Evolutionary conservation across 768 basidiomycete genomes (phyloP), one percentile per base, ranked within the genome.

Genomic region (Tubosaeta sp.): DNA sequence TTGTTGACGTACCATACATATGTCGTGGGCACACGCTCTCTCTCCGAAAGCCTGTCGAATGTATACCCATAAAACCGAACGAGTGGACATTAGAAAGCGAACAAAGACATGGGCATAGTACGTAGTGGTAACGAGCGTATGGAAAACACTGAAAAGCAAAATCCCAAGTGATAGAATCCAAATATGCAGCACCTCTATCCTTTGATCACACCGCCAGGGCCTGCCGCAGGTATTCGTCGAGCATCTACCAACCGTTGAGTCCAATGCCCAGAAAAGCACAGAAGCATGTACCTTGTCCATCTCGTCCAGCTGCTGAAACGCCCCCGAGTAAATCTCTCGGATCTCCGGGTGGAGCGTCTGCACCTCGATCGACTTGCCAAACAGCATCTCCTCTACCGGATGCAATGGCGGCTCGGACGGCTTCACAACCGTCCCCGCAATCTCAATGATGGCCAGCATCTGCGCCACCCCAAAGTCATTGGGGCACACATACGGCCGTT

Each of bases 371-470:
- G 76, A 76, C 36, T 75, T 68, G 3, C 90, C 90, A 64, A 92
- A 91, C 46, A 91, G 57, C 65, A 87, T 59, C 55, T 83, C 85
- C 46, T 89, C 87, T 19, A 86, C 80, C n/a, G 81, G 76, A 53
- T 88, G 77, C 54, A 82, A 57, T n/a, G 73, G 69, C 4, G 59
- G 45, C 34, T 69, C 68, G 36, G 69, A 60, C 44, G 62, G 65
- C 50, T 68, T 73, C 29, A 65, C 60, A 47, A 71, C 60, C 35
- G 67, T 63, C 22, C 81, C 83, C 30, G 77, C 76, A 32, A 79
- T 77, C 66, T 93, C 86, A 49, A 96, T 92, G 38, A 94, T 76
- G 22, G 90, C 86, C 78, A 96, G 78, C 90, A 96, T 93, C 46
- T 84, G 78, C 8, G 80, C 71, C 22, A 95, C 73, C 2, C 94